Percentiles rank a stretch among this genome's conserved stretches.
phyloP scores from a whole-genome alignment of 2,329 filamentous ascomycete genomes.

The Hypoxylon sp. region DNA sequence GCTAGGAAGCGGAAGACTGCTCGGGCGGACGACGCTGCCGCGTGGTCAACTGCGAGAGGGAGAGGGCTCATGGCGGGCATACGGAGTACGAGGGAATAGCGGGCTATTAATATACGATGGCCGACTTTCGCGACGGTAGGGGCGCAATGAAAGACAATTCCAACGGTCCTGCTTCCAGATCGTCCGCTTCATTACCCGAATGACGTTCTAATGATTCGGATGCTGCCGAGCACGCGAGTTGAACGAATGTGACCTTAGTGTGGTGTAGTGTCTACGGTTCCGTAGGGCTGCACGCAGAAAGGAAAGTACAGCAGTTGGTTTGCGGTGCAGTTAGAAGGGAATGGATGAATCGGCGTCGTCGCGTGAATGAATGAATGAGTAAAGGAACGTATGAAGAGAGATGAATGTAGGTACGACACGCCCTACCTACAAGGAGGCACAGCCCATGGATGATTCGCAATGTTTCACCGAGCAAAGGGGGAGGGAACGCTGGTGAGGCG shows the following conservation, averaged over 20 bases:
- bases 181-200: constrained; percentile 33
- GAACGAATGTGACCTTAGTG: constrained; percentile 25
- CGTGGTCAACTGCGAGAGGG: constrained; percentile 26
- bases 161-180: constrained; percentile 13
- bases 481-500: constrained; percentile 20
- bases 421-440: constrained; percentile 14
- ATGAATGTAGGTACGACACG: not conserved
- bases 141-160: constrained; percentile 17
- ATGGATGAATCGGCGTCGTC: constrained; percentile 19
- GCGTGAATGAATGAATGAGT: constrained; percentile 8
- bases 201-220: constrained; percentile 15
- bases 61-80: constrained; percentile 34
- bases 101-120: not conserved
- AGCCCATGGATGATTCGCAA: constrained; percentile 37
- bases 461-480: constrained; percentile 28
- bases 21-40: constrained; percentile 16
- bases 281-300: not conserved
- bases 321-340: constrained; percentile 10
- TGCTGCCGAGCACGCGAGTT: constrained; percentile 22
- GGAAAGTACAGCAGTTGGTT: constrained; percentile 11
- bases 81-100: not conserved
- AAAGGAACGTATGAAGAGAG: constrained; percentile 14
- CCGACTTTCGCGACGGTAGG: not conserved
- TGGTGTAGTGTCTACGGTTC: constrained; percentile 6
- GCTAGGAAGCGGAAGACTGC: constrained; percentile 15